A percentile compares a stretch with the other conserved stretches of the same genome.
These are phyloP conservation scores for Comarum palustre DNA, from an alignment of 306 rosid genomes.

Conservation along the genomic window DNA sequence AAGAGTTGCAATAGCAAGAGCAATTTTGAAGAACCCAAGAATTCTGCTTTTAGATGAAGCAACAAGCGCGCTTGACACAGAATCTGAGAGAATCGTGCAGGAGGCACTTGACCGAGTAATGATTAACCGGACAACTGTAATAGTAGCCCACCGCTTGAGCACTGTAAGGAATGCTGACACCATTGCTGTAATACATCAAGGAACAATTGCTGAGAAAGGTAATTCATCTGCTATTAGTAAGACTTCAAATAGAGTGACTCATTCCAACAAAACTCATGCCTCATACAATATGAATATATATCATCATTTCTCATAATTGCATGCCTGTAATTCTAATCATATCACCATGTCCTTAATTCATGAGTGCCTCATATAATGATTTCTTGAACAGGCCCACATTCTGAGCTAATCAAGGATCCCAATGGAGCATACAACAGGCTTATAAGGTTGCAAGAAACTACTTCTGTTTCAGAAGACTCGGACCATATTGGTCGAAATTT, in stretches of 20 bases:
- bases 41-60: constrained; percentile 54
- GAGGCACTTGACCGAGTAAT: constrained; percentile 47
- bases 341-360: background rate
- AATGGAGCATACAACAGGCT: constrained; percentile 68
- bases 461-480: constrained; percentile 24
- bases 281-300: background rate
- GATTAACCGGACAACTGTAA: constrained; percentile 42
- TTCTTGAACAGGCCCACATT: constrained; percentile 54
- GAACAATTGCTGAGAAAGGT: constrained; percentile 48
- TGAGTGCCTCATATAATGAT: background rate
- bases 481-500: constrained; percentile 22
- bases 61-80: constrained; percentile 53
- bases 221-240: background rate
- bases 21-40: constrained; percentile 43
- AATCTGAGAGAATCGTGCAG: constrained; percentile 49
- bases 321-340: background rate
- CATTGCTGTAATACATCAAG: constrained; percentile 45
- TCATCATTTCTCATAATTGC: background rate
- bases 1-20: constrained; percentile 52
- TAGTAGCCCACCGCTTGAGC: constrained; percentile 51
- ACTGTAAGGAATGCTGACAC: constrained; percentile 46
- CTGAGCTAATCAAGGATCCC: constrained; percentile 48
- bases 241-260: too few species aligned
- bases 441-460: constrained; percentile 49
- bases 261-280: background rate